A percentile compares a stretch with the other conserved stretches of the same genome.
Conservation (phyloP, 768 basidiomycete species). For the Holtermannia corniformis region DNA sequence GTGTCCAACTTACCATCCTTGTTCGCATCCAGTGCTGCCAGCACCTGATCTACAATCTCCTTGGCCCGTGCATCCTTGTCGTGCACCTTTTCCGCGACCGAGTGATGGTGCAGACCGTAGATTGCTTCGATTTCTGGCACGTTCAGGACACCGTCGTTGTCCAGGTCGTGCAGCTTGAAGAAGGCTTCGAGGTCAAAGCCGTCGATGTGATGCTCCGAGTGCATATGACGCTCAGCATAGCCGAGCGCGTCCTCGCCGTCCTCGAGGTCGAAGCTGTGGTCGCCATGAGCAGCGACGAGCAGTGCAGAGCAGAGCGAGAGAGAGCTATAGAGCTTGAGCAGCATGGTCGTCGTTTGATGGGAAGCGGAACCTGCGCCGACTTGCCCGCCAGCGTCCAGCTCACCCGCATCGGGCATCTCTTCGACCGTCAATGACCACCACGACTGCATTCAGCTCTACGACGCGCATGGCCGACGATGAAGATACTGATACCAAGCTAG, state of each 20-base stretch:
- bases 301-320: conserved; percentile 10
- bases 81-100: conserved; percentile 71
- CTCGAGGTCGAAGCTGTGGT: conserved; percentile 49
- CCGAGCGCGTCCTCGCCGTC: conserved; percentile 54
- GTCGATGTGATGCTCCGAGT: conserved; percentile 40
- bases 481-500: conserved; percentile 20
- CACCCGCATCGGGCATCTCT: background rate
- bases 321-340: background rate
- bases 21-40: conserved; percentile 63
- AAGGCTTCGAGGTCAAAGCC: conserved; percentile 74
- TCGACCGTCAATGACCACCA: background rate
- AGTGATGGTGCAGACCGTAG: conserved; percentile 86
- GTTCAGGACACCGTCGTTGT: conserved; percentile 75
- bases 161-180: conserved; percentile 90
- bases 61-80: conserved; percentile 77
- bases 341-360: background rate
- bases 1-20: conserved; percentile 55
- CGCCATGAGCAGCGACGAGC: conserved; percentile 52
- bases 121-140: conserved; percentile 84
- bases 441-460: conserved; percentile 12
- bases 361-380: background rate
- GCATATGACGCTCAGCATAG: conserved; percentile 72
- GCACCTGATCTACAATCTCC: conserved; percentile 60
- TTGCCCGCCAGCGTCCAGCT: no score
- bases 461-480: conserved; percentile 2